Evolutionary conservation across 192 early-diverging fungal genomes (phyloP), one percentile per base, ranked within the genome.

Genomic region (Coemansia sp.): DNA sequence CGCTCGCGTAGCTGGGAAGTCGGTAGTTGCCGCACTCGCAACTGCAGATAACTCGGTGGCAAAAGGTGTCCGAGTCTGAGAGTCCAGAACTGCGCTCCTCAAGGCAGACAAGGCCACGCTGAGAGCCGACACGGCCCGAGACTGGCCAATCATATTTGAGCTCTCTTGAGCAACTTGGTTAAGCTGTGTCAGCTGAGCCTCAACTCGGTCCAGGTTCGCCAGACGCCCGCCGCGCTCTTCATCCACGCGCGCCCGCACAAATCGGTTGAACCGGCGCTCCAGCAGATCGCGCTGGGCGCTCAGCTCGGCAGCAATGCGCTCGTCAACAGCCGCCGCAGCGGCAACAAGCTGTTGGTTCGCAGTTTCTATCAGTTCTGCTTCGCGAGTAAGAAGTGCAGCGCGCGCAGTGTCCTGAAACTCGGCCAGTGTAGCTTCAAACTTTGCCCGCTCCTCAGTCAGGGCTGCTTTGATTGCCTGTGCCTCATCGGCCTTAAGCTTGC

Each of bases 201-300:
- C 81, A 39, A 98, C 82, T 43, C 88, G 82, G 64, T 94, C 91
- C 36, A 98, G 63, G 31, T 85, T 81, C 7, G 90, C 90, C 51
- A 98, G 73, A 14, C 95, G 88, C 13, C 91, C 91, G 17, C 83
- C 84, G 51, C 95, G 87, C 78, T 98, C 95, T 39, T 88, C 78
- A 52, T 98, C 95, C 23, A 98, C 87, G 26, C 85, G 75, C 17
- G 75, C 69, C 46, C 85, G 87, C 63, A 93, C 84, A 61, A 92
- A 83, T 27, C 83, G 77, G 45, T 86, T 74, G 82, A 89, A 98
- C 45, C 80, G 80, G 38, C 87, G 81, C 70, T 93, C 85, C 61
- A 92, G 73, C 33, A 86, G 79, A 43, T 81, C 76, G 31, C 81
- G 81, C 64, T 94, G 89, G 22, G 69, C 62, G 31, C 73, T 37